A percentile compares a stretch with the other conserved stretches of the same genome.
These are phyloP conservation scores for Camellia granthamiana DNA, from an alignment of 148 eudicot genomes.

Conservation along the genomic window DNA sequence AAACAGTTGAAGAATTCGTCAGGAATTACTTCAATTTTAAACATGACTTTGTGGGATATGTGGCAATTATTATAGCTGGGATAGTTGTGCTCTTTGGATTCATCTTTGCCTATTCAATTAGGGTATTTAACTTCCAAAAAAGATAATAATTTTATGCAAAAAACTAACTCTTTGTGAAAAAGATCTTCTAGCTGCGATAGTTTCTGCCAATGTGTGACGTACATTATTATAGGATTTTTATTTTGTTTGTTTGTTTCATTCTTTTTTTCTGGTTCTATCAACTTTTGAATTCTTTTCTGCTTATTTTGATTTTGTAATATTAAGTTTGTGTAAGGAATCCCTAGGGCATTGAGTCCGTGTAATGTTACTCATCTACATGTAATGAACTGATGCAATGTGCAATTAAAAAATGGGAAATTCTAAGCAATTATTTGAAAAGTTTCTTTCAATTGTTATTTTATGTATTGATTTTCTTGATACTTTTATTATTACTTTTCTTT, in stretches of 20 bases:
- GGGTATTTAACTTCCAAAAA: slow-evolving; percentile 55
- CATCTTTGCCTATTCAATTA: slow-evolving; percentile 50
- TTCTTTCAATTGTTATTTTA: background rate
- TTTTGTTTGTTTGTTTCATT: background rate
- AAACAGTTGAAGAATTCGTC: slow-evolving; percentile 36
- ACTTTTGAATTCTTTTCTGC: background rate
- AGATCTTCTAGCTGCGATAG: background rate
- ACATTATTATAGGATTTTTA: too few species aligned
- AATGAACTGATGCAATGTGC: background rate
- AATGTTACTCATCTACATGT: background rate
- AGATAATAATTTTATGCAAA: slow-evolving; percentile 20
- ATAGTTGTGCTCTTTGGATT: slow-evolving; percentile 41
- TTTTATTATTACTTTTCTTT: too few species aligned
- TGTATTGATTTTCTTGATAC: too few species aligned
- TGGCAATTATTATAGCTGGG: slow-evolving; percentile 44
- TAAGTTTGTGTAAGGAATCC: background rate
- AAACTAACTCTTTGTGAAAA: background rate
- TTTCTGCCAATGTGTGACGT: too few species aligned
- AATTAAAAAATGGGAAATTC: background rate
- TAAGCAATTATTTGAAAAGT: background rate
- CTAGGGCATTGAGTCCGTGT: background rate
- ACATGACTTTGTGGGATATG: slow-evolving; percentile 43
- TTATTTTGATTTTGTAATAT: too few species aligned
- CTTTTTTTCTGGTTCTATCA: background rate
- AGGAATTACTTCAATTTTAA: slow-evolving; percentile 43